Conservation (phyloP, 306 rosid species). For the Lablab purpureus region DNA sequence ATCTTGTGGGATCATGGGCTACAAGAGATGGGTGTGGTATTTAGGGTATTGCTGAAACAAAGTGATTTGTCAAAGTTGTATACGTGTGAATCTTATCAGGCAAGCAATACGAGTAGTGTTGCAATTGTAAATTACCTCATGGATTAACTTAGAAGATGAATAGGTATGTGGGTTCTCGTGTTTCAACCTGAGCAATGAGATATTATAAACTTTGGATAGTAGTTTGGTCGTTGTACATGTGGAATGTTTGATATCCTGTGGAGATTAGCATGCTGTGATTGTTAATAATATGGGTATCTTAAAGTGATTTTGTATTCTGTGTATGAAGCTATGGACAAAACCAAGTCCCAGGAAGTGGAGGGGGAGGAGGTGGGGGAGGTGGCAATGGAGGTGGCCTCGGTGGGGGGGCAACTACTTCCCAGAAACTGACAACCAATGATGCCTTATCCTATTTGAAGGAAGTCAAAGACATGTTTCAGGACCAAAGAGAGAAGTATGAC, state of each 20-base stretch:
- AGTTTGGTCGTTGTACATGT: conserved; percentile 13
- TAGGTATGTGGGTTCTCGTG: background rate
- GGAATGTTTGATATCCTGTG: conserved; percentile 32
- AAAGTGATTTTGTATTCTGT: conserved; percentile 39
- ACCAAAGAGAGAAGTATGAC: conserved; percentile 83
- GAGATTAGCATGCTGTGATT: conserved; percentile 36
- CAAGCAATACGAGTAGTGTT: conserved; percentile 30
- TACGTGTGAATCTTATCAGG: conserved; percentile 39
- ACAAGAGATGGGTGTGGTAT: conserved; percentile 20
- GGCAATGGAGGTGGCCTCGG: conserved; percentile 54
- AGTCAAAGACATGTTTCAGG: conserved; percentile 86
- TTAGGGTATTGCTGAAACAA: conserved; percentile 1
- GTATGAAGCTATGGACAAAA: conserved; percentile 69
- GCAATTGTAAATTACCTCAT: conserved; percentile 11
- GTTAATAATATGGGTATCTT: conserved; percentile 37
- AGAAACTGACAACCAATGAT: conserved; percentile 80
- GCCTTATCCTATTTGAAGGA: conserved; percentile 86
- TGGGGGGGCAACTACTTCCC: conserved; percentile 65
- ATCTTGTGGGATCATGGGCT: conserved; percentile 34
- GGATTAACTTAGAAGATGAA: conserved; percentile 22
- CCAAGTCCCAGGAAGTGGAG: conserved; percentile 66
- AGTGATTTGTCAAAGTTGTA: conserved; percentile 3
- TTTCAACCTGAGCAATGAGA: conserved; percentile 1
- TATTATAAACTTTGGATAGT: background rate
- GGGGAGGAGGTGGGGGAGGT: conserved; percentile 52